Base-by-base conservation (phyloP, 495 filamentous ascomycete species). In the Venustampulla echinocandica region DNA sequence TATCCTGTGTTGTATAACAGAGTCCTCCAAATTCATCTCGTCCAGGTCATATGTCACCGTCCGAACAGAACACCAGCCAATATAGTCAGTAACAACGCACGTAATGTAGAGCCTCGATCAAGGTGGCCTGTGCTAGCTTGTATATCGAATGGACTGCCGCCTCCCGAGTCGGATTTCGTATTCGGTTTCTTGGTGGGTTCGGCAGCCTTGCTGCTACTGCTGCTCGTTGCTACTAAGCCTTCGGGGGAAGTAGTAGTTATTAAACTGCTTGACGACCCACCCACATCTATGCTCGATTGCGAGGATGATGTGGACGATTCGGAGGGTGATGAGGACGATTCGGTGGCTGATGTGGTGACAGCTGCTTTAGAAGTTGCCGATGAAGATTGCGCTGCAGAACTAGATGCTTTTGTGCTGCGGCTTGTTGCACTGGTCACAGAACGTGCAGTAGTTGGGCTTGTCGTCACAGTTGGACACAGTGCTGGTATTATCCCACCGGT, bases 401-500 rank as follows among this genome's bases (percentile, higher is more conserved):
- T n/a, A n/a, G n/a, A n/a, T n/a, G n/a, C n/a, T n/a, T n/a, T n/a
- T n/a, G n/a, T n/a, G n/a, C n/a, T n/a, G n/a, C n/a, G 27, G n/a
- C 27, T 30, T 11, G 35, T 41, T 5, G 22, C 15, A 7, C 25
- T 28, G 5, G 44, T 24, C n/a, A 10, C 33, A 9, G 45, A 22
- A 10, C 33, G 27, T 11, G 45, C 42, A 7, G 54, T 49, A 13
- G 46, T 36, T 11, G 36, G 11, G 14, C 25, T 50, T 13, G 17
- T 10, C 6, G 27, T 40, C 19, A 43, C 19, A 9, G 38, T 44
- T 11, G 47, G 46, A 36, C 54, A 57, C 24, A 57, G 21, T 10
- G 54, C 54, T 23, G 3, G 18, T 1, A 53, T 28, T 42, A 57
- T 57, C 23, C 42, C 54, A 44, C 54, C 54, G 37, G 28, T 46